Evolutionary conservation across 2,329 filamentous ascomycete genomes (phyloP).

Genomic region (Microdochium trichocladiopsis): DNA sequence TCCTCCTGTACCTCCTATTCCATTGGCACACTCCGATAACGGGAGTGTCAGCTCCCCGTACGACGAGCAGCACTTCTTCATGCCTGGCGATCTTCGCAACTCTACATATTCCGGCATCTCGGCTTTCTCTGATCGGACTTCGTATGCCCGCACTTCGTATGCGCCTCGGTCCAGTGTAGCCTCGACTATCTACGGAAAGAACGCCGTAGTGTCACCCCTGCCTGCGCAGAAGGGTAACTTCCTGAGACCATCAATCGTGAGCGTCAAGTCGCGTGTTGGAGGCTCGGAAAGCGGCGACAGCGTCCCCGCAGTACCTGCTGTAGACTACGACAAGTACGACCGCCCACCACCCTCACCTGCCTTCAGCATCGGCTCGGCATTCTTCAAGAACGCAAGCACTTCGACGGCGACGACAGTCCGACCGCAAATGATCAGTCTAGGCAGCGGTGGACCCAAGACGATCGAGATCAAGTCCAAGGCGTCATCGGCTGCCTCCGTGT

Average conservation of each 20-base stretch:
- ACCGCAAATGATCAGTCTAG: constrained; percentile 54
- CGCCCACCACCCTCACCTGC: constrained; percentile 35
- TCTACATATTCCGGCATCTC: constrained; percentile 82
- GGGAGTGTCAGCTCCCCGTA: constrained; percentile 46
- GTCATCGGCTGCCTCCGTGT: constrained; percentile 10
- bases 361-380: constrained; percentile 63
- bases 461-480: constrained; percentile 22
- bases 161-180: constrained; percentile 68
- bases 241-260: constrained; percentile 87
- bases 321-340: constrained; percentile 58
- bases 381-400: constrained; percentile 56
- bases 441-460: constrained; percentile 32
- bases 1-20: constrained; percentile 90
- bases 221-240: constrained; percentile 80
- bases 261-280: constrained; percentile 66
- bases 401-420: constrained; percentile 49
- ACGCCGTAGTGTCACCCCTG: constrained; percentile 70
- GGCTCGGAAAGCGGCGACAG: constrained; percentile 42
- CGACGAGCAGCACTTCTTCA: constrained; percentile 86
- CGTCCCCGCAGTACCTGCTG: constrained; percentile 65
- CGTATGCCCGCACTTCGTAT: constrained; percentile 51
- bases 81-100: constrained; percentile 82
- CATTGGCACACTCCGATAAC: constrained; percentile 55
- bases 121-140: constrained; percentile 52
- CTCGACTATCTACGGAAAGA: constrained; percentile 89